These are phyloP conservation scores for Neurospora sp. DNA, from an alignment of 495 filamentous ascomycete genomes.

Conservation along the genomic window DNA sequence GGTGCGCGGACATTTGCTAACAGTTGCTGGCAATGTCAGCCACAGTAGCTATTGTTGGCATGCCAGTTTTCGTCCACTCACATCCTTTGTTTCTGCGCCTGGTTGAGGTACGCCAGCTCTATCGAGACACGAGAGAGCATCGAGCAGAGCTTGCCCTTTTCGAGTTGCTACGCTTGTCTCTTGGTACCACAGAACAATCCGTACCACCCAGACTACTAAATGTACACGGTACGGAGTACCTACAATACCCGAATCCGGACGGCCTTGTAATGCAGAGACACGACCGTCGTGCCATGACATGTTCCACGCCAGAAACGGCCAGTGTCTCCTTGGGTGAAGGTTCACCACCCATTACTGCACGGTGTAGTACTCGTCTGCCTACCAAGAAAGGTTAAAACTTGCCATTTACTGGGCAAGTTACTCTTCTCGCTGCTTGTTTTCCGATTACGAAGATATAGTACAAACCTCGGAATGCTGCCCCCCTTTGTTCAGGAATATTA, in stretches of 20 bases:
- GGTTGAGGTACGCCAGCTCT: background rate
- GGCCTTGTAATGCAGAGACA: background rate
- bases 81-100: background rate
- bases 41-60: background rate
- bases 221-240: background rate
- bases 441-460: background rate
- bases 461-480: background rate
- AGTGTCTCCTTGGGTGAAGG: background rate
- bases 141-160: background rate
- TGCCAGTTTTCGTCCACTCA: background rate
- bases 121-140: background rate
- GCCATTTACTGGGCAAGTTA: background rate
- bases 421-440: background rate
- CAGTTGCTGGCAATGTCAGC: background rate
- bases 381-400: background rate
- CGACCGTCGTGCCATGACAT: background rate
- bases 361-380: background rate
- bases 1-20: background rate
- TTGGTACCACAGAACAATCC: background rate
- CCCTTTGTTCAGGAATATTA: background rate
- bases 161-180: constrained; percentile 10
- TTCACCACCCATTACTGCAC: background rate
- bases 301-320: background rate
- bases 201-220: background rate
- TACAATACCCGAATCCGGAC: background rate